These are phyloP conservation scores for Vitis hybrid DNA, from an alignment of 177 flowering plant species.

Conservation along the genomic window DNA sequence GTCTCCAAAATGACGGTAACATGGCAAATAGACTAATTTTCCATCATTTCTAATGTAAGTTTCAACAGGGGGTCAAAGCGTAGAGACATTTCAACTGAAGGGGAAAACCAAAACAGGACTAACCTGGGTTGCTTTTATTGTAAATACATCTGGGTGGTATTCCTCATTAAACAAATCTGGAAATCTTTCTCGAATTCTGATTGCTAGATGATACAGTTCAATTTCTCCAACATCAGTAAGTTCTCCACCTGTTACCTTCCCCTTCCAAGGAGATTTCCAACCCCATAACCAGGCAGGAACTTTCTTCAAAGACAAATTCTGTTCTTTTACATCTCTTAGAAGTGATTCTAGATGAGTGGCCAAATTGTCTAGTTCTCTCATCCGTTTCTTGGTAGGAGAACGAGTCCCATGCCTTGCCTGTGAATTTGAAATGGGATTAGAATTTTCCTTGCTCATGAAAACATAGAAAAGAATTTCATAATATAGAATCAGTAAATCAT, in stretches of 20 bases:
- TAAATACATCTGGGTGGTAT: slow-evolving; percentile 77
- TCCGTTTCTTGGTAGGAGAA: slow-evolving; percentile 83
- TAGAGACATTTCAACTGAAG: neutral
- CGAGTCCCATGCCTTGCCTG: slow-evolving; percentile 99
- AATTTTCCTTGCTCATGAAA: no score
- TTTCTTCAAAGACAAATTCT: slow-evolving; percentile 25
- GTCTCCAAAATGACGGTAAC: neutral
- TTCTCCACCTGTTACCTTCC: slow-evolving; percentile 80
- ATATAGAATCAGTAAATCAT: no score
- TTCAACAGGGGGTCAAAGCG: neutral
- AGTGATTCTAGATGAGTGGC: slow-evolving; percentile 51
- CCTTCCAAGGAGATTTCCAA: slow-evolving; percentile 96
- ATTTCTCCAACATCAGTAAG: slow-evolving; percentile 70
- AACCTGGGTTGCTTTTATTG: slow-evolving; percentile 89
- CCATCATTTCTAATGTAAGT: neutral
- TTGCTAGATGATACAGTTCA: slow-evolving; percentile 75
- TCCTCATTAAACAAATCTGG: slow-evolving; percentile 62
- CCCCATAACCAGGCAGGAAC: slow-evolving; percentile 73
- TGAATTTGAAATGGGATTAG: neutral
- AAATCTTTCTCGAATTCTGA: slow-evolving; percentile 64
- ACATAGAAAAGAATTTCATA: no score
- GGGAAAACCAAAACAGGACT: neutral
- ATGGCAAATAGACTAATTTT: neutral
- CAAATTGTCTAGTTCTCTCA: slow-evolving; percentile 64
- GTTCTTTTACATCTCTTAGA: slow-evolving; percentile 49